These are phyloP conservation scores for Populus tomentosa DNA, from an alignment of 441 rosid genomes.

Conservation along the genomic window DNA sequence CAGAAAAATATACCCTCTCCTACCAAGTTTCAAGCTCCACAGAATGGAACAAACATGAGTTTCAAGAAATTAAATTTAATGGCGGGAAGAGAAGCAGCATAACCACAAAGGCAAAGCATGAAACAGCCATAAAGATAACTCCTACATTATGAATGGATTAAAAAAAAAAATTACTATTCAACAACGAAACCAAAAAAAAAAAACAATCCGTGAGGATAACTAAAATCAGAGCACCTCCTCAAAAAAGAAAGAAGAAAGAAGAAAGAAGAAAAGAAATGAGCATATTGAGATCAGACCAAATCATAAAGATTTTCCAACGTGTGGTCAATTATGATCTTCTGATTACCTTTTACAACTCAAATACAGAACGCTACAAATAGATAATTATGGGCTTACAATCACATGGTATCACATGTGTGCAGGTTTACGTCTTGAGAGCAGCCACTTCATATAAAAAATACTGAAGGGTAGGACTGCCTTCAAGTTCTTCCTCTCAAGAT, in stretches of 20 bases:
- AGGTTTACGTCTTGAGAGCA: background rate
- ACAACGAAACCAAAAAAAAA: background rate
- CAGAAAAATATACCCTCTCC: too few relatives aligned
- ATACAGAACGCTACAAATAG: background rate
- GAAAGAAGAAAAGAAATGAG: background rate
- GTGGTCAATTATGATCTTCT: conserved; percentile 23
- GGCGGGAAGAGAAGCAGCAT: background rate
- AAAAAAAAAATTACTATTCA: background rate
- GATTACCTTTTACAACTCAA: background rate
- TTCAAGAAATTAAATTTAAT: background rate
- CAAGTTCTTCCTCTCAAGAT: background rate
- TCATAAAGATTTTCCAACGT: conserved; percentile 19
- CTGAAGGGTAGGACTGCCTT: background rate
- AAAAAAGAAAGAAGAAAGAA: too few relatives aligned
- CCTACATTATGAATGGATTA: background rate
- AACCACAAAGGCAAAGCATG: background rate
- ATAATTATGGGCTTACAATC: background rate
- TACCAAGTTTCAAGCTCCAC: background rate
- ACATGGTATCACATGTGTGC: background rate
- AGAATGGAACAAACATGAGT: background rate
- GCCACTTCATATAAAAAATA: background rate
- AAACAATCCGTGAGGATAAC: background rate
- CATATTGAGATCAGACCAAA: conserved; percentile 5
- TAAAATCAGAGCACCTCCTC: background rate
- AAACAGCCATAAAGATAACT: background rate